Evolutionary conservation across 2,329 filamentous ascomycete species (phyloP).

Genomic region (Hymenoscyphus fructigenus): DNA sequence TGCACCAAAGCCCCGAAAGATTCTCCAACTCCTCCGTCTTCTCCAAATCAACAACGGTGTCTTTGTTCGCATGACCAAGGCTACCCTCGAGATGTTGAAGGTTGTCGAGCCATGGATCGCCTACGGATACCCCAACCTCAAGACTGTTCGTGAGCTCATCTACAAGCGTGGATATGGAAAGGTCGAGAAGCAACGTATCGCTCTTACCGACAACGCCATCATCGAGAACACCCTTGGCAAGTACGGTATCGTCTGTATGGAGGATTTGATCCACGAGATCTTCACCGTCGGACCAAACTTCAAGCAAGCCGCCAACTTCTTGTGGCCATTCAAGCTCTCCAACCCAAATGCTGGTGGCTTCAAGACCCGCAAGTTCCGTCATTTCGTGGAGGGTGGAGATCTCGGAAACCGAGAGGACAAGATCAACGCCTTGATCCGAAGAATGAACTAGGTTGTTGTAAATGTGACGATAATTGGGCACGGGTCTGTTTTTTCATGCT

Average conservation of each 20-base stretch:
- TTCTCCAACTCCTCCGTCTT: conserved; percentile 97
- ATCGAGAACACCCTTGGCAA: conserved; percentile 96
- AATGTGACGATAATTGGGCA: conserved; percentile 16
- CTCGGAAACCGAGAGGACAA: conserved; percentile 95
- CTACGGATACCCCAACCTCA: conserved; percentile 99
- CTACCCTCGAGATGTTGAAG: conserved; percentile 95
- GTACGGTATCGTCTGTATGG: conserved; percentile 98
- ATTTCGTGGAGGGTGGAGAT: conserved; percentile 71
- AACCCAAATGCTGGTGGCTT: conserved; percentile 92
- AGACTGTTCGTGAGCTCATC: conserved; percentile 97
- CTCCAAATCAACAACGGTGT: conserved; percentile 99
- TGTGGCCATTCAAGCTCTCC: conserved; percentile 81
- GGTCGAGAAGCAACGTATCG: conserved; percentile 95
- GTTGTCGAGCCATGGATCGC: conserved; percentile 98
- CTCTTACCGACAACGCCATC: conserved; percentile 96
- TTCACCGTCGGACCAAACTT: conserved; percentile 98
- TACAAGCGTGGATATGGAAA: conserved; percentile 99
- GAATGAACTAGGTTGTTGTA: conserved; percentile 80
- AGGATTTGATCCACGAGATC: conserved; percentile 99
- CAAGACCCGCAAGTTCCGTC: conserved; percentile 81
- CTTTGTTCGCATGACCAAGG: conserved; percentile 97
- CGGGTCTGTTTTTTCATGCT: conserved; percentile 21
- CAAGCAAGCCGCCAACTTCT: conserved; percentile 71
- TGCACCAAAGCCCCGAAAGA: conserved; percentile 99
- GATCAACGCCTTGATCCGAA: conserved; percentile 93